Evolutionary conservation across 73 alveolate species (phyloP), one percentile per base, ranked within the genome.

Genomic region (Durusdinium trenchii): DNA sequence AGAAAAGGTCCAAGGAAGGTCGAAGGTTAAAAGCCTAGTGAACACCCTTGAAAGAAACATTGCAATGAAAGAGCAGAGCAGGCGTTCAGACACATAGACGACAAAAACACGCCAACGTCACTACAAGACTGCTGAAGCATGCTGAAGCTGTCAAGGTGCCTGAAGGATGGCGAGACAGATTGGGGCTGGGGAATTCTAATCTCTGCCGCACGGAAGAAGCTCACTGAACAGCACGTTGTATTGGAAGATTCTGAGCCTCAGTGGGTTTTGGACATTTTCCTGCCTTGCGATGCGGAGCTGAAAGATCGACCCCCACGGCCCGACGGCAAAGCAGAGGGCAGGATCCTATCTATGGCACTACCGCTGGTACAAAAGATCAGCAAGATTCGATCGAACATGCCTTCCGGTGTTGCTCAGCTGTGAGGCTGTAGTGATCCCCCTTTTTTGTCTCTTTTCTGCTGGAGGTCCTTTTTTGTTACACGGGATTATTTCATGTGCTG

Each of bases 101-200:
- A n/a, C n/a, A n/a, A n/a, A n/a, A n/a, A n/a, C n/a, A n/a, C n/a
- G n/a, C n/a, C n/a, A n/a, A n/a, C n/a, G n/a, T n/a, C n/a, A n/a
- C n/a, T n/a, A n/a, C n/a, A n/a, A n/a, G n/a, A n/a, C n/a, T n/a
- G n/a, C n/a, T n/a, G n/a, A n/a, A n/a, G 28, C 64, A 20, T 54
- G 20, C 20, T 54, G 64, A 20, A 54, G 9, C 28, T 46, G 2
- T 32, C 42, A 67, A 64, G 78, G 84, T 87, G 50, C 95, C 60
- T 87, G 95, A 64, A 61, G 84, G 95, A 87, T 28, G 95, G 84
- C 2, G 95, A 87, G 48, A 61, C 83, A 18, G 95, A 87, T 46
- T 87, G 95, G 95, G 95, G 95, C 47, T 87, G 95, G 95, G 95
- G 95, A 57, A 87, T 87, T 45, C 95, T 87, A 62, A 64, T 87